Percentiles rank a stretch among this genome's conserved stretches.
These are phyloP conservation scores for Pseudogymnoascus sp. DNA, from an alignment of 2,329 filamentous ascomycete species.

Conservation along the genomic window DNA sequence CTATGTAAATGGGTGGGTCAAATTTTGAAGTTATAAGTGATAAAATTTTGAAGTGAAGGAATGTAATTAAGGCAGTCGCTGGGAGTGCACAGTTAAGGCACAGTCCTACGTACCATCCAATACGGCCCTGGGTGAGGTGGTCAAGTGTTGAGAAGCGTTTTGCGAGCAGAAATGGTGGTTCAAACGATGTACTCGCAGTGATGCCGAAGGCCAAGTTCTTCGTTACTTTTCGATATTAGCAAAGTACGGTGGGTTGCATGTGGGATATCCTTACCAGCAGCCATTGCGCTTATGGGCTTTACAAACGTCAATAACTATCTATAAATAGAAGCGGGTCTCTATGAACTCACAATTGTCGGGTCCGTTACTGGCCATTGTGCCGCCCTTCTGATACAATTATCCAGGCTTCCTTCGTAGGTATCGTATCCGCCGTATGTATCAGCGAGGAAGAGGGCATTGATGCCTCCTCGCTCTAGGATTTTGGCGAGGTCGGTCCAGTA, in stretches of 20 bases:
- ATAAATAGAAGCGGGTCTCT: not conserved
- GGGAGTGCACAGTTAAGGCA: conserved; percentile 54
- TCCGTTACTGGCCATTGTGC: conserved; percentile 67
- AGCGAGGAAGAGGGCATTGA: conserved; percentile 59
- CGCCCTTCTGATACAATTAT: conserved; percentile 53
- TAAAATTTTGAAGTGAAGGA: not conserved
- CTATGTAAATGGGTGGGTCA: conserved; percentile 52
- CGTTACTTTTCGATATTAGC: conserved; percentile 49
- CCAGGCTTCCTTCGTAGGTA: conserved; percentile 52
- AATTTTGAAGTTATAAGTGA: not conserved
- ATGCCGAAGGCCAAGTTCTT: conserved; percentile 59
- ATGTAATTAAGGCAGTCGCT: conserved; percentile 45
- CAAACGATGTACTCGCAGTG: conserved; percentile 60
- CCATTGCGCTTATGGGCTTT: conserved; percentile 59
- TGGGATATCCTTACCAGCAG: conserved; percentile 44
- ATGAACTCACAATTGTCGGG: conserved; percentile 48
- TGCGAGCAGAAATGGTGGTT: conserved; percentile 61
- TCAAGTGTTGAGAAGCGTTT: conserved; percentile 59
- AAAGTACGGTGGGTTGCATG: conserved; percentile 48
- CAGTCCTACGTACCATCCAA: conserved; percentile 46
- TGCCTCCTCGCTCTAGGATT: conserved; percentile 52
- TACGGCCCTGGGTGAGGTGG: conserved; percentile 55
- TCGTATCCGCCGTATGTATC: conserved; percentile 56
- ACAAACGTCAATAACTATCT: not conserved
- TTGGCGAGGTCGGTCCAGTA: conserved; percentile 61